phyloP scores from a whole-genome alignment of 352 stramenopile genomes.

The Pythium sp. region DNA sequence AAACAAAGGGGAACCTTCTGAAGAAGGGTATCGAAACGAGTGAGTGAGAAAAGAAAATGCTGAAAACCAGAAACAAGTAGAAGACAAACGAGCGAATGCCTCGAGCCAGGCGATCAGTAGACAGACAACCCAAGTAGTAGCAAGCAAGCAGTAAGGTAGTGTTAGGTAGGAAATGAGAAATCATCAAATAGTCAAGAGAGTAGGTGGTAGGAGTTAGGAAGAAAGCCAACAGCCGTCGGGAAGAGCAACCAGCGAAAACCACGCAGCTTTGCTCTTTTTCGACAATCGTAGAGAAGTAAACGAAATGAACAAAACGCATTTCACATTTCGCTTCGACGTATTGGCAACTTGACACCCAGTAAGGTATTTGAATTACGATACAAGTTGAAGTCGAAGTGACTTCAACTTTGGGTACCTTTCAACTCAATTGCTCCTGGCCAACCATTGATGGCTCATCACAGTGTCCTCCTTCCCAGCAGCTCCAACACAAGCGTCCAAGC shows the following conservation, averaged over 20 bases:
- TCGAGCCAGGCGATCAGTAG: not conserved
- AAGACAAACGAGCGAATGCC: not conserved
- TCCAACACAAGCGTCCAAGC: not conserved
- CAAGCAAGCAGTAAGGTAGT: not conserved
- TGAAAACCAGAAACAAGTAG: conserved; percentile 2
- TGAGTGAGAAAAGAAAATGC: not conserved
- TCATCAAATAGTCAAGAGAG: conserved; percentile 3
- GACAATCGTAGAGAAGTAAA: not conserved
- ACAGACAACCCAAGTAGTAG: not conserved
- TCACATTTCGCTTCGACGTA: not conserved
- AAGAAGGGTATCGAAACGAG: not conserved
- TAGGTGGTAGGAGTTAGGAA: not conserved
- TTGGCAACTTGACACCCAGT: not conserved
- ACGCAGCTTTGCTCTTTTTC: not conserved
- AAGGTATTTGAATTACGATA: not conserved
- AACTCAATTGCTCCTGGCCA: not conserved
- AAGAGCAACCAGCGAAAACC: not conserved
- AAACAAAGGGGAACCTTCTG: not conserved
- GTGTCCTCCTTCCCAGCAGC: not conserved
- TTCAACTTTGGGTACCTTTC: not conserved
- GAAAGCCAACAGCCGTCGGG: not conserved
- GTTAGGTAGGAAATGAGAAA: conserved; percentile 2
- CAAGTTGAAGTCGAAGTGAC: not conserved
- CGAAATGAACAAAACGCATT: not conserved
- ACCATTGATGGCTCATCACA: not conserved